Percentiles rank a stretch among this genome's conserved stretches.
Conservation (phyloP, 2,329 filamentous ascomycete species). For the Colletotrichum aenigma region DNA sequence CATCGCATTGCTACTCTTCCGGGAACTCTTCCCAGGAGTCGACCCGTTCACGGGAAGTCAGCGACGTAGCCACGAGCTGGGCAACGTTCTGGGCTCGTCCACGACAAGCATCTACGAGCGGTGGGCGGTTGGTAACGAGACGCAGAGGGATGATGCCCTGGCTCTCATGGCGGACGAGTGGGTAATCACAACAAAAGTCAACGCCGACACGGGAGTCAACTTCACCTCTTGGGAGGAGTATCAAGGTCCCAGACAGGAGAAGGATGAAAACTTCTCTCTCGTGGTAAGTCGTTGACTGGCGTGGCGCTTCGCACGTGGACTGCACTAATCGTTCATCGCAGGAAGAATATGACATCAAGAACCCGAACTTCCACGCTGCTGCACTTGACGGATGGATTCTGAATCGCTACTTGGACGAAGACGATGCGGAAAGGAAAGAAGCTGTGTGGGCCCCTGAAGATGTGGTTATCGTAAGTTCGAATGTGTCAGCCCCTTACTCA, state of each 20-base stretch:
- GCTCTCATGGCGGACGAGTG: not conserved
- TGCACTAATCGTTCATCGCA: not conserved
- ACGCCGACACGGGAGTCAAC: not conserved
- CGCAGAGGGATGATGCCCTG: not conserved
- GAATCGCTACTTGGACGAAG: not conserved
- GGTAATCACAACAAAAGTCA: not conserved
- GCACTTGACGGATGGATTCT: slow-evolving; percentile 7
- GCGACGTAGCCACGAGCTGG: not conserved
- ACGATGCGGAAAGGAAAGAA: not conserved
- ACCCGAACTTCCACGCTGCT: not conserved
- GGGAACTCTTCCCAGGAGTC: not conserved
- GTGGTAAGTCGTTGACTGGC: not conserved
- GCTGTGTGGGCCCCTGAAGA: not conserved
- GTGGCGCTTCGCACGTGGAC: not conserved
- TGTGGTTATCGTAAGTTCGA: not conserved
- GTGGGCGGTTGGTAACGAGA: not conserved
- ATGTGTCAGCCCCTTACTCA: not conserved
- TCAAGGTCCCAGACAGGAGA: not conserved
- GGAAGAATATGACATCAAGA: slow-evolving; percentile 5
- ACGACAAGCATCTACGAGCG: not conserved
- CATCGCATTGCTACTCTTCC: not conserved
- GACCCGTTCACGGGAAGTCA: not conserved
- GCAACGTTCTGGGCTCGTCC: not conserved
- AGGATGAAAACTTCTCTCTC: not conserved
- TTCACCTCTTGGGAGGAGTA: slow-evolving; percentile 6